phyloP scores from a whole-genome alignment of 2,329 filamentous ascomycete genomes.

The Phymatotrichopsis omnivora region DNA sequence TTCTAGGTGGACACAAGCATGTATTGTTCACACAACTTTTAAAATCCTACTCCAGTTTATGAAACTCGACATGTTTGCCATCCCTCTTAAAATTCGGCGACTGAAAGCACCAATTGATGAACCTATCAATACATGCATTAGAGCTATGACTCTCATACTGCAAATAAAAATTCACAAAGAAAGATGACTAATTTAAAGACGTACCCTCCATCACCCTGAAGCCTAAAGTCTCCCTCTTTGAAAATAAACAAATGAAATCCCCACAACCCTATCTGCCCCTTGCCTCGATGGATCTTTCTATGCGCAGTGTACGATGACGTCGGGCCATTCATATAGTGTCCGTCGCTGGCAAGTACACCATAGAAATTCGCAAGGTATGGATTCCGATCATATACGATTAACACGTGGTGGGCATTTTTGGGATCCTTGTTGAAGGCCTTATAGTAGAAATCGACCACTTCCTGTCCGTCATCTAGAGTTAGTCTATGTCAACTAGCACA shows the following conservation, averaged over 20 bases:
- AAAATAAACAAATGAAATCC: conserved; percentile 9
- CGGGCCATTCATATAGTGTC: neutral
- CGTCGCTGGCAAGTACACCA: conserved; percentile 4
- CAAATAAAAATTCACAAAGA: neutral
- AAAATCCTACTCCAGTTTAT: conserved; percentile 7
- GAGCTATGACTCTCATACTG: neutral
- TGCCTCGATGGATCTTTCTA: conserved; percentile 12
- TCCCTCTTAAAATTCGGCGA: neutral
- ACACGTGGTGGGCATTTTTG: neutral
- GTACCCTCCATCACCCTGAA: conserved; percentile 5
- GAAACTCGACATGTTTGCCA: conserved; percentile 2
- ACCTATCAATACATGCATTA: neutral
- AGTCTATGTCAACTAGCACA: too few relatives aligned
- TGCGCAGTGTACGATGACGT: conserved; percentile 7
- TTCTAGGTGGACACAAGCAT: too few relatives aligned
- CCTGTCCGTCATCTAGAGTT: too few relatives aligned
- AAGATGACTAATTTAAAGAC: too few relatives aligned
- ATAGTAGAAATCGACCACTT: conserved; percentile 6
- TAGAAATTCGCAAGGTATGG: conserved; percentile 1
- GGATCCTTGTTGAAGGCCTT: neutral
- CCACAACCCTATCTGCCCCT: conserved; percentile 2
- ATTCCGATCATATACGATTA: conserved; percentile 8
- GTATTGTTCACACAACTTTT: too few relatives aligned
- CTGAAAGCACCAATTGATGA: conserved; percentile 8
- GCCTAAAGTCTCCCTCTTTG: conserved; percentile 7